Evolutionary conservation across 2,329 filamentous ascomycete genomes (phyloP), one percentile per base, ranked within the genome.

Genomic region (Zymoseptoria pseudotritici): DNA sequence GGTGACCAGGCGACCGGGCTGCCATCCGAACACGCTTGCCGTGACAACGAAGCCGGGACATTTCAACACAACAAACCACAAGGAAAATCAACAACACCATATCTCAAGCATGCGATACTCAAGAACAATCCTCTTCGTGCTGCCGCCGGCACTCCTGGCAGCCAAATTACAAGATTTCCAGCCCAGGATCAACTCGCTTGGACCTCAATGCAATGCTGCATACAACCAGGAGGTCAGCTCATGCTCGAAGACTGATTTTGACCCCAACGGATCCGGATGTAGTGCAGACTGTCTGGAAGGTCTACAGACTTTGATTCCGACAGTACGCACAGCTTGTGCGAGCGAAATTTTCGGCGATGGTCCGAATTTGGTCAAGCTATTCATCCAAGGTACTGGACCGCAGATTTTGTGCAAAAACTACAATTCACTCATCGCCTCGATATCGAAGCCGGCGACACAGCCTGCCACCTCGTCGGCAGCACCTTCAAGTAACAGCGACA

Each of bases 161-260:
- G 75, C 79, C 50, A 73, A 74, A 21, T 76, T 80, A 46, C 68
- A 73, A 26, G 76, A 77, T 67, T 80, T 80, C 66, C 73, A 72
- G 1, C 77, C 77, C 20, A 71, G 73, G 46, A 71, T 76, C 63
- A 67, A 72, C 6, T 70, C 74, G 59, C 73, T 80, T 4, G 73
- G 76, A 4, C 49, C 65, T 13, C 56, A 64, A 21, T 80, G 79
- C 64, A 58, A 74, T 50, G 62, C 63, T 7, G 71, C 77, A 26
- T 81, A 81, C 71, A 74, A 67, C 26, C 59, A 70, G 13, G 57
- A 66, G 8, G 78, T 81, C 58, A 55, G 69, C 8, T 75, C 73
- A 46, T 81, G 79, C 66, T 60, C 59, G 0, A 62, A 70, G 10
- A 61, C 62, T 19, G 79, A 81, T 67, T 80, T 79, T 62, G 63